Conservation (phyloP, 2,329 filamentous ascomycete genomes). For the Calonectria pseudoturangicola region DNA sequence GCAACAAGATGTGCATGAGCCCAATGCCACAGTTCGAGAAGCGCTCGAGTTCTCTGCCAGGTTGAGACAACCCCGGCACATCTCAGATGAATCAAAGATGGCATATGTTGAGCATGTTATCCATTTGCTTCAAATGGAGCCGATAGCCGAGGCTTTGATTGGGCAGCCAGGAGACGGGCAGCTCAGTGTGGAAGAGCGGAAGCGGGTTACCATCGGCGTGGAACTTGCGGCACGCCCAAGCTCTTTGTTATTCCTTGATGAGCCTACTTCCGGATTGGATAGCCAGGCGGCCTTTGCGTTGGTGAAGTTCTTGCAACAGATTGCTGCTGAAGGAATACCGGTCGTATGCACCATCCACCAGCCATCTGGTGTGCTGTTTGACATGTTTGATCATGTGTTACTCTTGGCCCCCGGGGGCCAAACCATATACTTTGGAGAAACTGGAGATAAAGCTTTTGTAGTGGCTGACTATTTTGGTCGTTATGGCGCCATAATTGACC, state of each 20-base stretch:
- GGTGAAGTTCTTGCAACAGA: neutral
- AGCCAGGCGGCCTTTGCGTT: neutral
- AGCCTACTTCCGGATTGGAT: neutral
- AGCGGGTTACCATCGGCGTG: neutral
- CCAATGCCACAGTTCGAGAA: neutral
- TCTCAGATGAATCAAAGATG: neutral
- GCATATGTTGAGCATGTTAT: neutral
- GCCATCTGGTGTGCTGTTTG: neutral
- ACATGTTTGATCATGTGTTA: constrained; percentile 5
- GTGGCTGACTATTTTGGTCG: neutral
- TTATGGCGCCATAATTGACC: neutral
- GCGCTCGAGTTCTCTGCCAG: neutral
- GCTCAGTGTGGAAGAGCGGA: neutral
- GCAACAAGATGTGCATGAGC: constrained; percentile 1
- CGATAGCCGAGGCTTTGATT: neutral
- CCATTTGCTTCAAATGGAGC: neutral
- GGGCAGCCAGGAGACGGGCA: neutral
- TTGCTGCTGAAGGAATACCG: neutral
- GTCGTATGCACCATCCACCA: neutral
- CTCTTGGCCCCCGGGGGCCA: neutral
- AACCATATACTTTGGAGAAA: neutral
- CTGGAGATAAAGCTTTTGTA: neutral
- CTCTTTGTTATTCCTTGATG: neutral
- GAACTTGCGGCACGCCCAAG: neutral
- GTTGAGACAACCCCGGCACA: neutral